Conservation (phyloP, 2,329 filamentous ascomycete species). For the Teratosphaeria pseudoeucalypti region DNA sequence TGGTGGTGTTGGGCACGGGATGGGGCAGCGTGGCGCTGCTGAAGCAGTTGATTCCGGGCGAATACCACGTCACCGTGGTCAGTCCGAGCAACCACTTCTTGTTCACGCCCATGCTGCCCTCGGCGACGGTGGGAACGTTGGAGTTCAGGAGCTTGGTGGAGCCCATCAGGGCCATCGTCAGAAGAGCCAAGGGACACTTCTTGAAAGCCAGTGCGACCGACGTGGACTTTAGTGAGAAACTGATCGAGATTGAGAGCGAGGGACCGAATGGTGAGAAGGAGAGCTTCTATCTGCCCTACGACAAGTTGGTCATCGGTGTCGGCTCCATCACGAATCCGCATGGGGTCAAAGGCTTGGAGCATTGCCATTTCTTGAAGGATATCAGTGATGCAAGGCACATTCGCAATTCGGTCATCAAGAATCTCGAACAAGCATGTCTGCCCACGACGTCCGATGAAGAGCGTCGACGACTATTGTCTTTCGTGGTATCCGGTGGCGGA, state of each 20-base stretch:
- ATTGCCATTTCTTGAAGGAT: constrained; percentile 92
- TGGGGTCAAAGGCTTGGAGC: constrained; percentile 85
- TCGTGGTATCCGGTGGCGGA: constrained; percentile 90
- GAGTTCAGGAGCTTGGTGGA: constrained; percentile 87
- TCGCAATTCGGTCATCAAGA: constrained; percentile 76
- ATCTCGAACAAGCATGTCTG: constrained; percentile 83
- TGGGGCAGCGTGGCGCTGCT: constrained; percentile 91
- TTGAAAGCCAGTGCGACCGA: constrained; percentile 78
- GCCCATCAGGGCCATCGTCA: constrained; percentile 76
- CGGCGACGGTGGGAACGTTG: constrained; percentile 89
- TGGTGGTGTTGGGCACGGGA: constrained; percentile 86
- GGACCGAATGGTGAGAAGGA: constrained; percentile 62
- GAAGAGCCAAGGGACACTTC: constrained; percentile 74
- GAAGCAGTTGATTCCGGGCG: constrained; percentile 78
- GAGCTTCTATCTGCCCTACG: constrained; percentile 90
- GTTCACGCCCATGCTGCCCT: constrained; percentile 96
- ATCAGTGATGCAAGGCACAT: constrained; percentile 87
- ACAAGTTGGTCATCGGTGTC: constrained; percentile 88
- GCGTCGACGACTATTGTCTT: constrained; percentile 75
- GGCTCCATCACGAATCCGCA: constrained; percentile 90
- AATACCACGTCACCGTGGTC: constrained; percentile 92
- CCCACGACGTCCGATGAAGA: constrained; percentile 86
- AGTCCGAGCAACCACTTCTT: constrained; percentile 94
- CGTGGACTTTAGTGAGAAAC: constrained; percentile 81
- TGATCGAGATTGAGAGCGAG: constrained; percentile 73